Evolutionary conservation across 345 rosid genomes (phyloP).

Genomic region (Linum lewisii): DNA sequence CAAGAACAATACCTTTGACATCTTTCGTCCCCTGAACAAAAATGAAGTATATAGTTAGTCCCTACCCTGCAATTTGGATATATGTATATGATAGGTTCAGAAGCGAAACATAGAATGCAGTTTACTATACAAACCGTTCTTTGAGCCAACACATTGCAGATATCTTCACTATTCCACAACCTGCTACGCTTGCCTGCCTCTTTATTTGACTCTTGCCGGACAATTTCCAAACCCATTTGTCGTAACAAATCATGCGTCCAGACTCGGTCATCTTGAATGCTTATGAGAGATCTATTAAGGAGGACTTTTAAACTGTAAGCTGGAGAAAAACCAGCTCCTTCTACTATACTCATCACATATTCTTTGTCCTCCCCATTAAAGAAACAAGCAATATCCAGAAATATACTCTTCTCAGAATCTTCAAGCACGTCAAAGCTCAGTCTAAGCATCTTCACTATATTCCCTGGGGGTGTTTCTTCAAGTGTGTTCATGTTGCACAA

Average conservation of each 20-base stretch:
- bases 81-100: neutral
- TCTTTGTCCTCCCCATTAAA: neutral
- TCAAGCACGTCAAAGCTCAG: constrained; percentile 16
- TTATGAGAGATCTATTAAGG: constrained; percentile 10
- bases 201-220: neutral
- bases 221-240: constrained; percentile 9
- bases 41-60: neutral
- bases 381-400: constrained; percentile 12
- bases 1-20: neutral
- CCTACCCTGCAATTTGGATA: neutral
- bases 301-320: constrained; percentile 6
- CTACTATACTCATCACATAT: constrained; percentile 4
- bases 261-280: neutral
- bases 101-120: neutral
- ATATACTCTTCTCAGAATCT: constrained; percentile 6
- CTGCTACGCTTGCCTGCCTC: constrained; percentile 10
- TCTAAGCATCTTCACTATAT: constrained; percentile 10
- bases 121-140: constrained; percentile 2
- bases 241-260: constrained; percentile 8
- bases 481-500: constrained; percentile 5
- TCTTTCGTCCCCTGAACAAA: neutral
- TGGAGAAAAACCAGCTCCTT: constrained; percentile 1
- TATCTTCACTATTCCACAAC: constrained; percentile 8
- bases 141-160: neutral
- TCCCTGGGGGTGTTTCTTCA: neutral